Evolutionary conservation across 768 basidiomycete genomes (phyloP).

Genomic region (Paxillus involutus): DNA sequence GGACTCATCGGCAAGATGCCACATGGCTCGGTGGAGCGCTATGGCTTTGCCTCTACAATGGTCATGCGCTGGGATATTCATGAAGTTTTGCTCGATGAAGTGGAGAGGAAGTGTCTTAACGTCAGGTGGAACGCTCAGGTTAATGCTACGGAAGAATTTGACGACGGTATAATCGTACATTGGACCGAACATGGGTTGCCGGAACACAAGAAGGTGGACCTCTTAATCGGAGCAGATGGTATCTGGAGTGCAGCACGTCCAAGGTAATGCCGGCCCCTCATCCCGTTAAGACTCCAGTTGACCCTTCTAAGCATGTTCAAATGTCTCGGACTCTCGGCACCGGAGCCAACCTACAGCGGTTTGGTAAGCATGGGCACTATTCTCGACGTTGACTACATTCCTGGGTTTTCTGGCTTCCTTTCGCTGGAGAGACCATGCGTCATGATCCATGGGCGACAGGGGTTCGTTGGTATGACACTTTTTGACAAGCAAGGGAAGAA

Average conservation of each 20-base stretch:
- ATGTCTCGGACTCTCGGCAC: constrained; percentile 15
- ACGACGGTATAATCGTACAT: constrained; percentile 25
- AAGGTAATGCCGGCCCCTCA: constrained; percentile 10
- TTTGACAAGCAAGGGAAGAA: constrained; percentile 26
- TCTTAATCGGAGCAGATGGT: constrained; percentile 30
- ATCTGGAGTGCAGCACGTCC: constrained; percentile 30
- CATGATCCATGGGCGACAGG: constrained; percentile 27
- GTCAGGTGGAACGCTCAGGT: constrained; percentile 25
- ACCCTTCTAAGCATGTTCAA: constrained; percentile 22
- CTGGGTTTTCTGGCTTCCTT: constrained; percentile 20
- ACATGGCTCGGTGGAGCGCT: constrained; percentile 26
- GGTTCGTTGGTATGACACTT: constrained; percentile 26
- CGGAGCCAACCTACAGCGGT: constrained; percentile 29
- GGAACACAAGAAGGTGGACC: constrained; percentile 28
- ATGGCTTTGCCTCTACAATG: constrained; percentile 27
- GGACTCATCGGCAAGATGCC: constrained; percentile 21
- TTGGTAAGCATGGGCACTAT: constrained; percentile 24
- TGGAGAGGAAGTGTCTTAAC: constrained; percentile 17
- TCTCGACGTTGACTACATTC: constrained; percentile 15
- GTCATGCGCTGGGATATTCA: constrained; percentile 30
- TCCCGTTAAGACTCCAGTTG: background rate
- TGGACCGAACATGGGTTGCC: constrained; percentile 20
- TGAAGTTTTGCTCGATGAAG: constrained; percentile 30
- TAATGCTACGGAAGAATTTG: constrained; percentile 20
- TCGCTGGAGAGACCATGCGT: constrained; percentile 24